Base-by-base conservation (phyloP, 202 grass and related monocot genomes). In the Panicum hallii region DNA sequence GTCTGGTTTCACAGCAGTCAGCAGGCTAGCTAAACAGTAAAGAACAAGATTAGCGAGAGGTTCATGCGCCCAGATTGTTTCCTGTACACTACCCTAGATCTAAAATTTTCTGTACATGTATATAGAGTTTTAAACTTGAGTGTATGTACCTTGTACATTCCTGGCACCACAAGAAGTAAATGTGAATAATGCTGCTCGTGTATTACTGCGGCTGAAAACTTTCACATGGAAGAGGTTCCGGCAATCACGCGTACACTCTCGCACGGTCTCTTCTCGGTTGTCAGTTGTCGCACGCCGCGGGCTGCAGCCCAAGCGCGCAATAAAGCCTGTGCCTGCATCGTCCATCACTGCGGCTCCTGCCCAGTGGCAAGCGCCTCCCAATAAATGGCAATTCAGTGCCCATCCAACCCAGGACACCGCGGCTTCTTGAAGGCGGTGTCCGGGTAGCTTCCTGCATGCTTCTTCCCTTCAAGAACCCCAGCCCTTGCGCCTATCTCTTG, bases 381-480 rank as follows among this genome's bases (percentile, higher is more conserved):
- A 89, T 97, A 97, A 97, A 93, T 92, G 83, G 61, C 79, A 88
- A 91, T 93, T 92, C 84, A 90, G 68, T 79, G 75, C 94, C 83
- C 84, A 79, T 89, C 83, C 67, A 43, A 63, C 71, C 61, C 38
- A 70, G 60, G 58, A 48, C 80, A 87, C 77, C 22, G 20, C 26
- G 26, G 26, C 1, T 26, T 26, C 26, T 26, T 26, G 26, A 26
- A 26, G 26, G 26, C 26, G 26, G 26, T 26, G 26, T 26, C 26
- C 26, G 26, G 26, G 26, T 26, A 12, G 48, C 71, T 72, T 45
- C 69, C 12, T 8, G 14, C 20, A 38, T 38, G 36, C 36, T 38
- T 12, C 55, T 70, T 67, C 66, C 70, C 82, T 89, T 90, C 79
- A 92, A 84, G 92, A 92, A 74, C 87, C 79, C 76, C 84, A 65